Percentiles rank a stretch among this genome's conserved stretches.
Conservation (phyloP, 371 early-diverging fungal genomes). For the Syncephalastrum monosporum region DNA sequence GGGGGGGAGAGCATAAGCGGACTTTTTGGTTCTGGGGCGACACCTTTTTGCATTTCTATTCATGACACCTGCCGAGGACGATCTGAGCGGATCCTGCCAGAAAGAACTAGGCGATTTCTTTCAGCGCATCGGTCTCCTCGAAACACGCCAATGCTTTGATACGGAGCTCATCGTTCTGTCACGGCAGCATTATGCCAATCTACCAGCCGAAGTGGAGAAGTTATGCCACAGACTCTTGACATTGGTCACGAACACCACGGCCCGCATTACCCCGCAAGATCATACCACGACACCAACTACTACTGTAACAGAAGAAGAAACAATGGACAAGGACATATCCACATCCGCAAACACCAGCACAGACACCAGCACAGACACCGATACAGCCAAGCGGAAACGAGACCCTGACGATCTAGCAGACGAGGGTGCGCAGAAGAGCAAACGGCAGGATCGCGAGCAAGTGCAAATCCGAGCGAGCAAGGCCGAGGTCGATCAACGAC, state of each 20-base stretch:
- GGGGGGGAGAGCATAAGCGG: too few species aligned
- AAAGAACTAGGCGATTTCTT: constrained; percentile 33
- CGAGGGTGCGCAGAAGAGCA: constrained; percentile 23
- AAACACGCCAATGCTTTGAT: constrained; percentile 41
- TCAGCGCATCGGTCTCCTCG: constrained; percentile 34
- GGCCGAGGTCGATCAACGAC: constrained; percentile 44
- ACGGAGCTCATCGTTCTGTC: constrained; percentile 39
- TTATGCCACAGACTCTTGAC: constrained; percentile 28
- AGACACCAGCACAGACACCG: too few species aligned
- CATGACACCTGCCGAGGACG: too few species aligned
- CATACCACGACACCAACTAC: too few species aligned
- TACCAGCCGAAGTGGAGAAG: constrained; percentile 34
- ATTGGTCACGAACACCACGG: too few species aligned
- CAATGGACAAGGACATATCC: background rate
- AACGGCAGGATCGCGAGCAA: constrained; percentile 39
- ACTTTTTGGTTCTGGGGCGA: too few species aligned
- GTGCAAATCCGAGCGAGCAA: constrained; percentile 49
- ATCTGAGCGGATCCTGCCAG: constrained; percentile 22
- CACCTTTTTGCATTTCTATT: too few species aligned
- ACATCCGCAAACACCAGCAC: too few species aligned
- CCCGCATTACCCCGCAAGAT: too few species aligned
- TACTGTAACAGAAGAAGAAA: background rate
- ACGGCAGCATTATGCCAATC: constrained; percentile 24
- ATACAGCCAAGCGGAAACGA: background rate
- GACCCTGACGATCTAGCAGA: constrained; percentile 6